phyloP scores from a whole-genome alignment of 2,329 filamentous ascomycete genomes.

The Ceratocystis alfenasii region DNA sequence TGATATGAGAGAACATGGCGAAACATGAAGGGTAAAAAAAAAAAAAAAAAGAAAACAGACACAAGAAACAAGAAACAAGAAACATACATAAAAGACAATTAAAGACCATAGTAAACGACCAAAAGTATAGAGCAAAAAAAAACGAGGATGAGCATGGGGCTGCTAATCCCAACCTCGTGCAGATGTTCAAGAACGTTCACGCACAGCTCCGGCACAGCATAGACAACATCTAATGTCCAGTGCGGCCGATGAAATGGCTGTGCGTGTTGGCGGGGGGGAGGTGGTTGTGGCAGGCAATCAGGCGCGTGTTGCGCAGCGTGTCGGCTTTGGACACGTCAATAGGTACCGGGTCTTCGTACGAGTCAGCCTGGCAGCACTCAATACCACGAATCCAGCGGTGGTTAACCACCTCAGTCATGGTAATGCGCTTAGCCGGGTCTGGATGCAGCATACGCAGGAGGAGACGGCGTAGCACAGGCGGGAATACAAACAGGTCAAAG shows the following conservation, averaged over 20 bases:
- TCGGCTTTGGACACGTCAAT: constrained; percentile 48
- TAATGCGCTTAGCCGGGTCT: constrained; percentile 56
- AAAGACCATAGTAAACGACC: background rate
- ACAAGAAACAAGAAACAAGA: background rate
- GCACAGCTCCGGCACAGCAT: background rate
- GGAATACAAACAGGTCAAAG: constrained; percentile 54
- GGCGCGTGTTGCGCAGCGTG: constrained; percentile 35
- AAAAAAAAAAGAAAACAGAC: no score
- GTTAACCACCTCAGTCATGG: constrained; percentile 55
- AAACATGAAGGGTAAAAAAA: background rate
- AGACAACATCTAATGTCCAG: constrained; percentile 11
- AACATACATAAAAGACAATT: background rate
- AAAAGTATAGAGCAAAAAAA: background rate
- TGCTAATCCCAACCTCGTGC: background rate
- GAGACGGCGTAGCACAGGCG: constrained; percentile 56
- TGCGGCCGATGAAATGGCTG: constrained; percentile 33
- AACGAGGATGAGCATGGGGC: background rate
- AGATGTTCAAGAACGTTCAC: background rate
- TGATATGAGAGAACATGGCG: background rate
- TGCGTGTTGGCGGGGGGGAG: constrained; percentile 38
- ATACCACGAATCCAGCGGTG: constrained; percentile 62
- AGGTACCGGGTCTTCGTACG: constrained; percentile 48
- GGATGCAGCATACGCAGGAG: constrained; percentile 76
- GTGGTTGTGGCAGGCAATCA: constrained; percentile 49
- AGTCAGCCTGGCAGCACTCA: constrained; percentile 67